phyloP scores from a whole-genome alignment of 495 filamentous ascomycete species.

The Terfezia claveryi region DNA sequence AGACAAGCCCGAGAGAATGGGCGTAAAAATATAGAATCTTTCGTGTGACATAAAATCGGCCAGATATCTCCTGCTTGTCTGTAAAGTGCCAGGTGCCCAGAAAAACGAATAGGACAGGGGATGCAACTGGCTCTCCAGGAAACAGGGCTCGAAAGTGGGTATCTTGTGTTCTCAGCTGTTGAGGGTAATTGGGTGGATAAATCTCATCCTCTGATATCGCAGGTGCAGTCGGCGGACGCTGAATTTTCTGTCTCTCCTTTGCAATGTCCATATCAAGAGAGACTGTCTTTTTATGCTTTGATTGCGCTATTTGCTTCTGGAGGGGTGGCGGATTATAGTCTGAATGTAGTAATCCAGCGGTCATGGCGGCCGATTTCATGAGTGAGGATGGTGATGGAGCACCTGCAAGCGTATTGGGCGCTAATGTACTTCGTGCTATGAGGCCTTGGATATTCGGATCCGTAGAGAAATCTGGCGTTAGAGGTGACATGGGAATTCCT shows the following conservation, averaged over 20 bases:
- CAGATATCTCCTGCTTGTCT: constrained; percentile 61
- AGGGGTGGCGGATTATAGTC: constrained; percentile 8
- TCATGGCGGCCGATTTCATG: constrained; percentile 66
- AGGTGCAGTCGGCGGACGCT: neutral
- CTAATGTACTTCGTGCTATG: constrained; percentile 29
- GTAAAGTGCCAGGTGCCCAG: constrained; percentile 53
- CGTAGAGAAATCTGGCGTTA: neutral
- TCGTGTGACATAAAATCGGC: constrained; percentile 69
- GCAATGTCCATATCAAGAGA: constrained; percentile 45
- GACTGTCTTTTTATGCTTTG: constrained; percentile 56
- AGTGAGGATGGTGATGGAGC: constrained; percentile 72
- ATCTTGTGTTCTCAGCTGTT: constrained; percentile 66
- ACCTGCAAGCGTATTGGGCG: constrained; percentile 61
- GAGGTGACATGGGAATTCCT: neutral
- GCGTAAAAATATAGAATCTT: constrained; percentile 88
- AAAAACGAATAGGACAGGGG: constrained; percentile 63
- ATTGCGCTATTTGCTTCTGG: neutral
- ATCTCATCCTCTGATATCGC: constrained; percentile 25
- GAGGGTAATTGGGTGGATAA: constrained; percentile 65
- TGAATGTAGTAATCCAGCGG: constrained; percentile 34
- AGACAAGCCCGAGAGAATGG: constrained; percentile 72
- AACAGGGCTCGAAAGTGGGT: constrained; percentile 84
- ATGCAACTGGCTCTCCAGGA: constrained; percentile 47
- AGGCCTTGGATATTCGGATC: constrained; percentile 1
- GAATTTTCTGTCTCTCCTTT: constrained; percentile 23